These are phyloP conservation scores for Beauveria rudraprayagi DNA, from an alignment of 2,329 filamentous ascomycete species.

Conservation along the genomic window DNA sequence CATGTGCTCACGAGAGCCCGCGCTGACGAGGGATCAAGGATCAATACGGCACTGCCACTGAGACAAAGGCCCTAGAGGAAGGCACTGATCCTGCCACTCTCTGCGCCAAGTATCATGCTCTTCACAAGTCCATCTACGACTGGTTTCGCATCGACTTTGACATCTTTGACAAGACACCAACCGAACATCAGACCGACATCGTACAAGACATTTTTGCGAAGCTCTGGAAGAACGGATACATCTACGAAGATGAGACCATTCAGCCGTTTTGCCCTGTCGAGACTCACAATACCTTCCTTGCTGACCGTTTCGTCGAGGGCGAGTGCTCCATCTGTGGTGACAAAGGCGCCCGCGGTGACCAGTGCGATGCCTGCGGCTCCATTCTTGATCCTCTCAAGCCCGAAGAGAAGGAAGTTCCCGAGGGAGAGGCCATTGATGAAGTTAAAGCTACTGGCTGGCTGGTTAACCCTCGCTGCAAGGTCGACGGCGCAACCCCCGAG, in stretches of 20 bases:
- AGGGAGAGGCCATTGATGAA: slow-evolving; percentile 22
- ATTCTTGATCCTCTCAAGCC: slow-evolving; percentile 63
- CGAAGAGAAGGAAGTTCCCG: slow-evolving; percentile 28
- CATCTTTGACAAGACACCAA: slow-evolving; percentile 89
- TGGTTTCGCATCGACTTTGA: slow-evolving; percentile 97
- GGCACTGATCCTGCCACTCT: slow-evolving; percentile 73
- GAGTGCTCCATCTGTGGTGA: slow-evolving; percentile 68
- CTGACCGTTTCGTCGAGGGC: slow-evolving; percentile 80
- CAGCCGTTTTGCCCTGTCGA: slow-evolving; percentile 77
- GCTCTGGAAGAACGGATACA: slow-evolving; percentile 79
- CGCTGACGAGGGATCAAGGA: slow-evolving; percentile 37
- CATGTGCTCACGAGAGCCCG: neutral
- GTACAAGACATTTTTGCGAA: slow-evolving; percentile 84
- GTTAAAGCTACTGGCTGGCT: slow-evolving; percentile 41
- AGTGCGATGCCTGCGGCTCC: slow-evolving; percentile 67
- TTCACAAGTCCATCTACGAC: slow-evolving; percentile 86
- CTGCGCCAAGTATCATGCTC: slow-evolving; percentile 85
- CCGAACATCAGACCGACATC: slow-evolving; percentile 81
- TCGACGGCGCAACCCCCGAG: slow-evolving; percentile 76
- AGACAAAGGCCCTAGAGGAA: slow-evolving; percentile 90
- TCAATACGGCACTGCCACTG: slow-evolving; percentile 92
- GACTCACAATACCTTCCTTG: slow-evolving; percentile 65
- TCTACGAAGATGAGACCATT: slow-evolving; percentile 77
- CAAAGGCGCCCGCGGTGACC: slow-evolving; percentile 62
- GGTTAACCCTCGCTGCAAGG: slow-evolving; percentile 83